Percentiles rank a stretch among this genome's conserved stretches.
phyloP scores from a whole-genome alignment of 2,329 filamentous ascomycete species.

The Aspergillus texensis region DNA sequence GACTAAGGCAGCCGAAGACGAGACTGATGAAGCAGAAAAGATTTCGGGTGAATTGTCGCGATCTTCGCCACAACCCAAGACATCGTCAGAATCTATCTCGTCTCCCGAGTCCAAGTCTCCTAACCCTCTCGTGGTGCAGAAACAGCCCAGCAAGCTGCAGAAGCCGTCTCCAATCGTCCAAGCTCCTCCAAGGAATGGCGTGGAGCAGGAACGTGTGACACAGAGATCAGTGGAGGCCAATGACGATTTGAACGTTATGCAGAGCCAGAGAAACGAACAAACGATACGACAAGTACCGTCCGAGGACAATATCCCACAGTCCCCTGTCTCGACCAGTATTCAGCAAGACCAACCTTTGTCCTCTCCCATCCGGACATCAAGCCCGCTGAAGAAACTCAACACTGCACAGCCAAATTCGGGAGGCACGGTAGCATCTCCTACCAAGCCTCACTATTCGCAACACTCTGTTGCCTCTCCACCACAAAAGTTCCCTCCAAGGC shows the following conservation, averaged over 20 bases:
- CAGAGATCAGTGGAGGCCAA: neutral
- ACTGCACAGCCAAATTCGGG: constrained; percentile 20
- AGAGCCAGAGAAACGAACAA: constrained; percentile 27
- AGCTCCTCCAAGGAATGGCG: constrained; percentile 41
- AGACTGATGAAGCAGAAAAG: constrained; percentile 58
- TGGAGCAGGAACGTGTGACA: constrained; percentile 26
- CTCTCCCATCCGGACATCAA: constrained; percentile 25
- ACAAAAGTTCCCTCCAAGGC: constrained; percentile 30
- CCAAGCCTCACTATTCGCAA: constrained; percentile 22
- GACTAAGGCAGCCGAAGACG: constrained; percentile 50
- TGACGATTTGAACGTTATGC: constrained; percentile 18
- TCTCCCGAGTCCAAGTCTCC: constrained; percentile 38
- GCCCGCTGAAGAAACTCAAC: constrained; percentile 29
- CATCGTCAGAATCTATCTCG: constrained; percentile 46
- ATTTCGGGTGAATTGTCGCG: constrained; percentile 61
- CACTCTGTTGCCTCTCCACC: constrained; percentile 33
- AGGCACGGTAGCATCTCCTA: constrained; percentile 24
- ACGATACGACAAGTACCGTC: constrained; percentile 41
- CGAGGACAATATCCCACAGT: constrained; percentile 28
- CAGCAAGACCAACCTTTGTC: constrained; percentile 23
- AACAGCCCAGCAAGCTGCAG: constrained; percentile 69
- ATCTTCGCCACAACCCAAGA: constrained; percentile 47
- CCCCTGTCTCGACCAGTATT: constrained; percentile 21
- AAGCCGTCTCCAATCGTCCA: constrained; percentile 60
- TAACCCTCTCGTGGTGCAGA: constrained; percentile 49